These are phyloP conservation scores for Cladophialophora chaetospira DNA, from an alignment of 2,329 filamentous ascomycete species.

Conservation along the genomic window DNA sequence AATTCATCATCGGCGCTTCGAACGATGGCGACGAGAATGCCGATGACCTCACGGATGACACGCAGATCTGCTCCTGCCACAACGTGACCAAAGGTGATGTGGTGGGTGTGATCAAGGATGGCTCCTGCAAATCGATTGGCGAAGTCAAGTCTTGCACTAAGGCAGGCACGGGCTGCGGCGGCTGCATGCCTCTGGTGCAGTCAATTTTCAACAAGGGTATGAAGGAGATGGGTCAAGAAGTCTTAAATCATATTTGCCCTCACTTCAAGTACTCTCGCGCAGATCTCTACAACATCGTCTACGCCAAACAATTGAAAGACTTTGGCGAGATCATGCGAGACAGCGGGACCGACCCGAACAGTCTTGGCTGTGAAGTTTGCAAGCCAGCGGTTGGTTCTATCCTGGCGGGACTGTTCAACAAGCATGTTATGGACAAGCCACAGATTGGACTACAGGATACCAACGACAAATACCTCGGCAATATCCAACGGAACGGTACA, in stretches of 20 bases:
- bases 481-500: conserved; percentile 89
- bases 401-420: conserved; percentile 79
- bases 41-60: conserved; percentile 79
- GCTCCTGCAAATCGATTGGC: conserved; percentile 76
- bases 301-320: conserved; percentile 73
- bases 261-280: conserved; percentile 83
- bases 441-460: conserved; percentile 81
- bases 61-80: conserved; percentile 90
- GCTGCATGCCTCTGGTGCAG: conserved; percentile 84
- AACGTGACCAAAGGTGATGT: conserved; percentile 88
- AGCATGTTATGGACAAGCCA: conserved; percentile 72
- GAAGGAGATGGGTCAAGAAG: conserved; percentile 79
- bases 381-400: conserved; percentile 82
- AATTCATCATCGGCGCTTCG: conserved; percentile 79
- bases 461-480: conserved; percentile 83
- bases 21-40: conserved; percentile 72
- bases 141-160: conserved; percentile 90
- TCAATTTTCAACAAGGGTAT: conserved; percentile 90
- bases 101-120: conserved; percentile 70
- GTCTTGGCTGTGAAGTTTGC: conserved; percentile 83
- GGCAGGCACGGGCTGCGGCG: conserved; percentile 85
- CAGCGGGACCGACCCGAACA: conserved; percentile 69
- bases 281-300: conserved; percentile 87
- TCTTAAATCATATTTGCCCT: conserved; percentile 81
- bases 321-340: conserved; percentile 77